Evolutionary conservation across 2,329 filamentous ascomycete genomes (phyloP).

Genomic region (Pseudonectria buxi): DNA sequence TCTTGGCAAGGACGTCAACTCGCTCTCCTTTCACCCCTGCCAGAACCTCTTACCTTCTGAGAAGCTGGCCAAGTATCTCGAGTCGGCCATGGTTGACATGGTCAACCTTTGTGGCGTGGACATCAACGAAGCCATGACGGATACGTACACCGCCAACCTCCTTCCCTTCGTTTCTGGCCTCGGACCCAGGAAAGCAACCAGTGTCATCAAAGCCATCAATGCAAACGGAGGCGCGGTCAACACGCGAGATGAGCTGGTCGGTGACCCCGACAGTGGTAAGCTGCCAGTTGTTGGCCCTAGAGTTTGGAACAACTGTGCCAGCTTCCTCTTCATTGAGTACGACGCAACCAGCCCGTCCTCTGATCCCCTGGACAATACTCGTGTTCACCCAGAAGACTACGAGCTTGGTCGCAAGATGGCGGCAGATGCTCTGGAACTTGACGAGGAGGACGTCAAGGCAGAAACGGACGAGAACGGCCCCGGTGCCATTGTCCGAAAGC

Average conservation of each 20-base stretch:
- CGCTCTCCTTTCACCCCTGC: constrained; percentile 81
- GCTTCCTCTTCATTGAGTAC: constrained; percentile 86
- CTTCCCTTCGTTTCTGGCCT: constrained; percentile 87
- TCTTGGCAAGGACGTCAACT: constrained; percentile 79
- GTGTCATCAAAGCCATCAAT: constrained; percentile 68
- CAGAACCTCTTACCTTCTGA: constrained; percentile 85
- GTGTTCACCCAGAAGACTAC: constrained; percentile 97
- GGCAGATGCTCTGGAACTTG: constrained; percentile 88
- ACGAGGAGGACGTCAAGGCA: constrained; percentile 95
- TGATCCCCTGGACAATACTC: constrained; percentile 92
- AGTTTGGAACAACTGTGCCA: constrained; percentile 95
- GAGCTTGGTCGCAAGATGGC: constrained; percentile 98
- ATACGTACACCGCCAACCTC: constrained; percentile 76
- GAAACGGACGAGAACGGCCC: constrained; percentile 86
- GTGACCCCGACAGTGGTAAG: constrained; percentile 74
- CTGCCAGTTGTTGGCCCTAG: constrained; percentile 76
- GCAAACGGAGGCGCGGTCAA: constrained; percentile 81
- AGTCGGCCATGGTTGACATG: constrained; percentile 97
- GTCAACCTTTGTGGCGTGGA: constrained; percentile 95
- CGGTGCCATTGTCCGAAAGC: constrained; percentile 84
- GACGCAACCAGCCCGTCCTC: constrained; percentile 74
- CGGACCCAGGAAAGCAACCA: constrained; percentile 86
- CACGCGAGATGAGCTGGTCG: constrained; percentile 80
- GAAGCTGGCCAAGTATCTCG: constrained; percentile 76
- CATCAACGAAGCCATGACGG: constrained; percentile 81